Evolutionary conservation across 768 basidiomycete genomes (phyloP).

Genomic region (Omphalotus guepiniiformis): DNA sequence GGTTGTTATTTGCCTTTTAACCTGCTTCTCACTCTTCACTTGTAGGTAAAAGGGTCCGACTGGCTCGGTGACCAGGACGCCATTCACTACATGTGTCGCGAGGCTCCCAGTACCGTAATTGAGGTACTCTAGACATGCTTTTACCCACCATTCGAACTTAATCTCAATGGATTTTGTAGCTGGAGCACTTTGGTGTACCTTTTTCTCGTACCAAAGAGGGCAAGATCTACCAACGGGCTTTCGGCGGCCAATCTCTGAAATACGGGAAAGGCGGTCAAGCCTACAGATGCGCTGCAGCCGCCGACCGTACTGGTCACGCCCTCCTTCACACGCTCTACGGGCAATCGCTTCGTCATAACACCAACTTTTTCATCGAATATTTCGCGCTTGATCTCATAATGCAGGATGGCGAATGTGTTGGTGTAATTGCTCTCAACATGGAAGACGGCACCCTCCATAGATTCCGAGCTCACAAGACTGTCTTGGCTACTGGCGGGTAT

Average conservation of each 20-base stretch:
- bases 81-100: constrained; percentile 99
- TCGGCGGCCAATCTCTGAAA: constrained; percentile 96
- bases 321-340: constrained; percentile 98
- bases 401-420: constrained; percentile 98
- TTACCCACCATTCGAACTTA: neutral
- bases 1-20: neutral
- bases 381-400: constrained; percentile 99
- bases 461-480: constrained; percentile 98
- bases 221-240: constrained; percentile 99
- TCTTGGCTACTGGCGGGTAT: constrained; percentile 97
- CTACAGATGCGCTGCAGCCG: constrained; percentile 97
- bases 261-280: constrained; percentile 99
- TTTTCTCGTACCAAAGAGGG: constrained; percentile 98
- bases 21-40: constrained; percentile 12
- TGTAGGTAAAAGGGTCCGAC: constrained; percentile 95
- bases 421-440: constrained; percentile 99
- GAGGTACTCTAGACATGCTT: constrained; percentile 51
- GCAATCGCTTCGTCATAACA: constrained; percentile 97
- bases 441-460: constrained; percentile 99
- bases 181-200: constrained; percentile 97
- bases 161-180: constrained; percentile 39
- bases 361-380: constrained; percentile 99
- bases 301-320: constrained; percentile 98
- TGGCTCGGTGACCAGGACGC: constrained; percentile 99
- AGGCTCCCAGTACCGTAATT: constrained; percentile 90